These are phyloP conservation scores for Groenewaldozyma auringiensis DNA, from an alignment of 1,139 yeast genomes.

Conservation along the genomic window DNA sequence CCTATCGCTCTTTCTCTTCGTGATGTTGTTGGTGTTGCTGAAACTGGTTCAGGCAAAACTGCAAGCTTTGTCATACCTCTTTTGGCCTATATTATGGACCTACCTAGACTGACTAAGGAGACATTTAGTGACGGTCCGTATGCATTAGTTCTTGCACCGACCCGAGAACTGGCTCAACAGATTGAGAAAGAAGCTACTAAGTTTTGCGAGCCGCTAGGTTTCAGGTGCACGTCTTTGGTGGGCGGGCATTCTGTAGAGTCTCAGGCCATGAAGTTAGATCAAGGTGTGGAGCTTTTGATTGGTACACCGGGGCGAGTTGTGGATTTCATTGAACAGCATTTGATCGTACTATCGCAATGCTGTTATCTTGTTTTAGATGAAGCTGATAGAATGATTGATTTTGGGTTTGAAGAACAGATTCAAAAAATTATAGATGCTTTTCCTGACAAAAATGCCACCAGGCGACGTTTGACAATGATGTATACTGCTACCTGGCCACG, in stretches of 20 bases:
- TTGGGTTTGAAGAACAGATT: conserved; percentile 86
- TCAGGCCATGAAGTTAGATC: conserved; percentile 50
- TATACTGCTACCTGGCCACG: conserved; percentile 91
- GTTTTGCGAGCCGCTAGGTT: conserved; percentile 39
- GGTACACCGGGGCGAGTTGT: conserved; percentile 92
- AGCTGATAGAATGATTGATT: conserved; percentile 90
- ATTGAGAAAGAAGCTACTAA: conserved; percentile 59
- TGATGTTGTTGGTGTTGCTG: conserved; percentile 87
- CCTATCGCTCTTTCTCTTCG: conserved; percentile 56
- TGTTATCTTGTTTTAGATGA: conserved; percentile 77
- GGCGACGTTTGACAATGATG: conserved; percentile 61
- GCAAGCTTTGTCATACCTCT: conserved; percentile 75
- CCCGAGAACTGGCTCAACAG: conserved; percentile 89
- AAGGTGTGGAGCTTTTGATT: conserved; percentile 74
- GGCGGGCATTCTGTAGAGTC: conserved; percentile 88
- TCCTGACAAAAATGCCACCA: conserved; percentile 30
- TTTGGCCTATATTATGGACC: conserved; percentile 46
- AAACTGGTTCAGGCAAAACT: conserved; percentile 95
- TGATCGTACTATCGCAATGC: conserved; percentile 54
- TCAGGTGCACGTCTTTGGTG: conserved; percentile 59
- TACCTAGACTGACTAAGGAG: conserved; percentile 36
- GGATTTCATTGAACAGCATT: conserved; percentile 65
- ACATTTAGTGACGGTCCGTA: conserved; percentile 52
- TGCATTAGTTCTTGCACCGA: conserved; percentile 74
- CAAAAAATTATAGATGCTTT: conserved; percentile 46